Conservation (phyloP, 441 rosid species). For the Pelargonium cotyledonis region DNA sequence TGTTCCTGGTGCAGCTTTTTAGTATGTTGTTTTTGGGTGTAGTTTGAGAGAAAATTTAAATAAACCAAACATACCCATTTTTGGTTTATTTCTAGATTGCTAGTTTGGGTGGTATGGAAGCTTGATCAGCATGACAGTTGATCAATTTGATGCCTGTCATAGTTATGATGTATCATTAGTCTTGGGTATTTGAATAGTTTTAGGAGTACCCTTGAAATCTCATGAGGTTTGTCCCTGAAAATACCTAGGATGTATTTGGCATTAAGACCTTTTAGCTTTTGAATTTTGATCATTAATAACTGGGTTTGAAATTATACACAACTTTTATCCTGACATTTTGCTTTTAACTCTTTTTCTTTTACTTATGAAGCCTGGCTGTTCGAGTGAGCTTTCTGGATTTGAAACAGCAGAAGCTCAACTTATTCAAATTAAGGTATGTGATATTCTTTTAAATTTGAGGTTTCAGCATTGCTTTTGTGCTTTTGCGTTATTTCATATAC, state of each 20-base stretch:
- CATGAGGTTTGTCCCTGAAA: not conserved
- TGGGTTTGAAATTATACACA: not conserved
- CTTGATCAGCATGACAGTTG: too few species aligned
- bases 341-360: constrained; percentile 17
- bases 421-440: constrained; percentile 65
- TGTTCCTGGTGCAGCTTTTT: too few species aligned
- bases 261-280: not conserved
- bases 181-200: too few species aligned
- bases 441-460: not conserved
- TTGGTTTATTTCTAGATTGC: too few species aligned
- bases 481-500: not conserved
- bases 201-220: not conserved
- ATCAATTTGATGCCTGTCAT: too few species aligned
- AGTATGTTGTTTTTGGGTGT: too few species aligned
- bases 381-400: constrained; percentile 71
- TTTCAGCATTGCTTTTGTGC: not conserved
- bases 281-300: not conserved
- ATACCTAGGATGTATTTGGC: not conserved
- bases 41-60: too few species aligned
- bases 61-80: too few species aligned
- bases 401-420: constrained; percentile 62
- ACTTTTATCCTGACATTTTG: not conserved
- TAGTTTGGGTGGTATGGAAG: too few species aligned
- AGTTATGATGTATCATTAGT: too few species aligned
- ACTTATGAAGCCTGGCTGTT: constrained; percentile 74